Base-by-base conservation (phyloP, 306 rosid species). In the Corylus heterophylla region DNA sequence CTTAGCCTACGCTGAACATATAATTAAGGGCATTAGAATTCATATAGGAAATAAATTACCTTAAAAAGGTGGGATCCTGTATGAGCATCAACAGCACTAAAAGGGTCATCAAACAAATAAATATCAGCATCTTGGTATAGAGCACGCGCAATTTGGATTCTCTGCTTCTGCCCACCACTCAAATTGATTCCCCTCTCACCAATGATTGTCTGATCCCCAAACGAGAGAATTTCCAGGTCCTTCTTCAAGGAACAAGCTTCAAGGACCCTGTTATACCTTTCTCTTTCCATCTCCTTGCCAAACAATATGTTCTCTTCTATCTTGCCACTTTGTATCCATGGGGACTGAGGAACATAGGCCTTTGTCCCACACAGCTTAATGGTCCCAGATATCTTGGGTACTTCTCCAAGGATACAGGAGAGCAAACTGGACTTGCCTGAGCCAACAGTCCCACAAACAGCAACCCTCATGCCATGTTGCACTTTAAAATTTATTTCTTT, bases 111-210 rank as follows among this genome's bases (percentile, higher is more conserved):
- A 81, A 85, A 88, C 54, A 88, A 69, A 80, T 88, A 88, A 76
- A 88, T 85, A 78, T 85, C 91, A 48, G 85, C 87, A 29, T 85
- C 89, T 78, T 88, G 89, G 51, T 88, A 88, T 37, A 88, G 22
- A 48, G 89, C 86, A n/a, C 91, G 84, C 2, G 89, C 91, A 75
- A 88, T 88, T 76, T 88, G 91, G 76, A 88, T 81, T 76, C 91
- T 88, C 76, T 88, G 87, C 77, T 85, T 85, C 77, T 88, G 91
- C 42, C 89, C 91, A 0, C 91, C 89, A 63, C 91, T 88, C 80
- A 88, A 70, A 85, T 88, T 88, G 83, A 88, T 88, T 73, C 91
- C 91, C 69, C 91, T 78, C 76, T 85, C 91, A 59, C 91, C 89
- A n/a, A 88, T 88, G 52, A 88, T 79, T 0, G 91, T 88, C 42